Percentiles rank a stretch among this genome's conserved stretches.
Evolutionary conservation across 306 rosid species (phyloP).

Genomic region (Rosa multiflora): DNA sequence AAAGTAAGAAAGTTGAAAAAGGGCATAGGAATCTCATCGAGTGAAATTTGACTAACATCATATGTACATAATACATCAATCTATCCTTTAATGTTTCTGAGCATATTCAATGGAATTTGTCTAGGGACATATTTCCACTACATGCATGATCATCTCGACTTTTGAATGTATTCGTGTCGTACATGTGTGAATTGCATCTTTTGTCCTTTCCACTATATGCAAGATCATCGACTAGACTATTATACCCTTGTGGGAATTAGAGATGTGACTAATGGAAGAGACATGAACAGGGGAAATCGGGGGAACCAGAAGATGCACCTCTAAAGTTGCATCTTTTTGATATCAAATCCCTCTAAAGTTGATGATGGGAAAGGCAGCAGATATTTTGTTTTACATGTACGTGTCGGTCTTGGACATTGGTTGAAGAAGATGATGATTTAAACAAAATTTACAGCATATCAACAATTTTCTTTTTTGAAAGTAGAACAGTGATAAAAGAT

Average conservation of each 20-base stretch:
- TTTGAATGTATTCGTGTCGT: not conserved
- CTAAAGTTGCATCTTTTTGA: not conserved
- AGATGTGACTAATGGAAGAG: not conserved
- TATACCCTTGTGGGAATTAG: not conserved
- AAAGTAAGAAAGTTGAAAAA: not conserved
- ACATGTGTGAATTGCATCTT: not conserved
- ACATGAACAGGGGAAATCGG: not conserved
- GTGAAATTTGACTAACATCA: conserved; percentile 21
- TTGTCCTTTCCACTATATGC: not conserved
- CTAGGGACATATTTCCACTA: not conserved
- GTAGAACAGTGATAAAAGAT: no score
- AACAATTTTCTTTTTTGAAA: no score
- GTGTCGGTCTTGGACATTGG: not conserved
- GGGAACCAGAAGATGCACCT: not conserved
- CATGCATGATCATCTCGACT: not conserved
- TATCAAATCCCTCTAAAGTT: conserved; percentile 19
- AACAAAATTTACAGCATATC: no score
- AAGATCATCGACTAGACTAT: not conserved
- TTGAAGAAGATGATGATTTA: not conserved
- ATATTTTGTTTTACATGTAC: not conserved
- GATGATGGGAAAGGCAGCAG: conserved; percentile 10
- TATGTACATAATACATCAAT: not conserved
- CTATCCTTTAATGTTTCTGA: not conserved
- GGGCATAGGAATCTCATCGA: not conserved
- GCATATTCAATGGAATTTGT: conserved; percentile 6